Conservation (phyloP, 2,329 filamentous ascomycete genomes). For the Hymenoscyphus salicellus region DNA sequence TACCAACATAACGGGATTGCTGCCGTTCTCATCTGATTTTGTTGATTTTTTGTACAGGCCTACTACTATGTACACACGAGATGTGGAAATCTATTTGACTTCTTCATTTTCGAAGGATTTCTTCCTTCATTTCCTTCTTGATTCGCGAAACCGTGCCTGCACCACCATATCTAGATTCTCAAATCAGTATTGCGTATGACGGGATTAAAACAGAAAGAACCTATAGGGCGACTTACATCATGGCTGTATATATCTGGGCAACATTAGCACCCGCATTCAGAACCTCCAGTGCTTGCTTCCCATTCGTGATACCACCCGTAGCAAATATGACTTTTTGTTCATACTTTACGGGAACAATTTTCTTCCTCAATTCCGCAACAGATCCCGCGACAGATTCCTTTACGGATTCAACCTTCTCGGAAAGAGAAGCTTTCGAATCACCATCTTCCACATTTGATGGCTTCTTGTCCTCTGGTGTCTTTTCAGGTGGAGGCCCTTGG, state of each 20-base stretch:
- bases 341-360: neutral
- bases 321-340: conserved; percentile 79
- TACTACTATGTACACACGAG: no score
- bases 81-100: neutral
- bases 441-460: conserved; percentile 16
- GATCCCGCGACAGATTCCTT: conserved; percentile 20
- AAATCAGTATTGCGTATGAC: conserved; percentile 13
- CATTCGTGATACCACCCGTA: conserved; percentile 87
- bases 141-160: conserved; percentile 63
- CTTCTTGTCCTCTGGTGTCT: conserved; percentile 25
- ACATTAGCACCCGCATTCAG: conserved; percentile 87
- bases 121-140: conserved; percentile 57
- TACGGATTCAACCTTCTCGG: conserved; percentile 35
- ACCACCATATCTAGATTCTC: conserved; percentile 52
- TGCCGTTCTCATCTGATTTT: no score
- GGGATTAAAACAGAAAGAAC: neutral
- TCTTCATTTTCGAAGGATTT: conserved; percentile 18
- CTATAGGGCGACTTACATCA: conserved; percentile 34
- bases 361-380: neutral
- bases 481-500: conserved; percentile 41
- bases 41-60: no score
- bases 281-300: conserved; percentile 75
- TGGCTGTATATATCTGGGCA: conserved; percentile 85
- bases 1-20: no score
- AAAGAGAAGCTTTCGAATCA: conserved; percentile 37